Base-by-base conservation (phyloP, 2,329 filamentous ascomycete species). In the Aspergillus sp. region DNA sequence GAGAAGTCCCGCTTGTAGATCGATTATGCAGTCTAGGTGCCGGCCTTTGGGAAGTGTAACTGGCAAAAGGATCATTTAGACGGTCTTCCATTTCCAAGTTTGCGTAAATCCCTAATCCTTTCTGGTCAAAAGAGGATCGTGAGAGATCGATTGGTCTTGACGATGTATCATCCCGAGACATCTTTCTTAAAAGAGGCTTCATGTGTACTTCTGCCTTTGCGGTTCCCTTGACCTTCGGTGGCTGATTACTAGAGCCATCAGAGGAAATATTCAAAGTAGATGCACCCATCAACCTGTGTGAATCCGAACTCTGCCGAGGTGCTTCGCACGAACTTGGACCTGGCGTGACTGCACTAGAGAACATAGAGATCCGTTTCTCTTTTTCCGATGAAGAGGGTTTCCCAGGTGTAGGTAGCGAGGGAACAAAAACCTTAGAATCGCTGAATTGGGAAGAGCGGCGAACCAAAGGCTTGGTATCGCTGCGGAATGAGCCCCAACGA, bases 181-280 rank as follows among this genome's bases (percentile, higher is more conserved):
- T 65, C 57, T 77, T 79, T 40, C 75, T 72, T 41, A 78, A 63
- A 46, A 79, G 73, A 3, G 78, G 76, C 58, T 79, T 80, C 59
- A 78, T 72, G 58, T 76, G 77, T 4, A 57, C 53, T 39, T 65
- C 65, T 26, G 58, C 45, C 39, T 59, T 64, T 1, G 50, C 37
- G 7, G 48, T 44, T 33, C 33, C 35, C 13, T 55, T 53, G 40
- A 43, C 43, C 45, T 49, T 57, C 29, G 52, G 45, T n/a, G 53
- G 45, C 37, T 52, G 50, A 42, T 49, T 43, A 32, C 50, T 46
- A 27, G 51, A 43, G 9, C 41, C 33, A 4, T 58, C 51, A 9
- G 47, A 45, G 5, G 46, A 48, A 29, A 40, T 44, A 35, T 49
- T 52, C 12, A 42, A 36, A 27, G 42, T 40, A 3, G 43, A 41